Percentiles rank a stretch among this genome's conserved stretches.
Evolutionary conservation across 176 grass and related monocot species (phyloP).

Genomic region (Chloris gayana): DNA sequence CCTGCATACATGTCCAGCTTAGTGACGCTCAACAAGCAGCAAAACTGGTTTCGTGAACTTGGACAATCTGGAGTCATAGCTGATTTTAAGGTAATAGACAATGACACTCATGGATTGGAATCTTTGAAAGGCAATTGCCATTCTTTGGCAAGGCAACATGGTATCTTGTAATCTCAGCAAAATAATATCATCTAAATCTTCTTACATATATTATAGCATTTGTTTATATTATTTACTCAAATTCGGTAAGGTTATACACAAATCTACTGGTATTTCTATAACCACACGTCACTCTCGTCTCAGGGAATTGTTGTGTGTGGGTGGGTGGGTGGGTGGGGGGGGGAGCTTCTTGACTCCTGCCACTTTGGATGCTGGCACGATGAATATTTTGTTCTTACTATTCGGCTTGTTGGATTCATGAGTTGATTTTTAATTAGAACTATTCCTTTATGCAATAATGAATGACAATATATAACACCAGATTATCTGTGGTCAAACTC

Average conservation of each 20-base stretch:
- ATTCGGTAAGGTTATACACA: background rate
- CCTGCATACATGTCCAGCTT: background rate
- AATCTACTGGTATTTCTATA: background rate
- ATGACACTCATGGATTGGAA: background rate
- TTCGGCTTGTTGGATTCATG: no score
- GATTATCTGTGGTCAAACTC: no score
- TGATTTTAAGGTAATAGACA: constrained; percentile 26
- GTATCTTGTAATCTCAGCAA: background rate
- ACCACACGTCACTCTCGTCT: background rate
- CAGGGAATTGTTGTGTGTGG: no score
- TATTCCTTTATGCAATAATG: no score
- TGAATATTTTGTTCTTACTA: no score
- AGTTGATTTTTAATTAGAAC: no score
- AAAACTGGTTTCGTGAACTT: constrained; percentile 34
- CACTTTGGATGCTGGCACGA: no score
- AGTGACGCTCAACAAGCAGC: background rate
- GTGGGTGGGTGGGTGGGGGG: no score
- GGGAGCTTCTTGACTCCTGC: no score
- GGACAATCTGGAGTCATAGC: constrained; percentile 30
- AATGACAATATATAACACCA: no score
- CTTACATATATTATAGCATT: background rate
- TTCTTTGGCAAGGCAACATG: background rate
- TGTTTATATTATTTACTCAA: background rate
- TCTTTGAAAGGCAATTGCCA: background rate
- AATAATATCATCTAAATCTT: background rate